phyloP scores from a whole-genome alignment of 352 stramenopile species.

The Phytophthora foliorum region DNA sequence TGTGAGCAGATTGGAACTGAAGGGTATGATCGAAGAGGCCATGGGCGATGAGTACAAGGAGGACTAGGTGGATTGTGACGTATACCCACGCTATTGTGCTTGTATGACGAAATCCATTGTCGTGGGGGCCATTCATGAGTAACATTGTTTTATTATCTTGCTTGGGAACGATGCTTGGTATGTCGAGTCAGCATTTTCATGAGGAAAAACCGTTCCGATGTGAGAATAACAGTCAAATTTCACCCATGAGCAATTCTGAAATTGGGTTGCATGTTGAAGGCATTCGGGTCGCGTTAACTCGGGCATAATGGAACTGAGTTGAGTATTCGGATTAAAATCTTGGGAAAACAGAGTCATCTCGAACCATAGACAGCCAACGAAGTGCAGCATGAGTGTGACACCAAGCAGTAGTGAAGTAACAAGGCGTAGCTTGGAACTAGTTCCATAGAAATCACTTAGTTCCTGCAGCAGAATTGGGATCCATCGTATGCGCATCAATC shows the following conservation, averaged over 20 bases:
- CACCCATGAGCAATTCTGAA: no score
- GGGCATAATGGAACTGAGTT: background rate
- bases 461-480: conserved; percentile 48
- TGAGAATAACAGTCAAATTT: conserved; percentile 71
- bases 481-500: conserved; percentile 61
- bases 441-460: conserved; percentile 57
- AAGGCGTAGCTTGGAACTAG: conserved; percentile 63
- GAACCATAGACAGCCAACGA: conserved; percentile 74
- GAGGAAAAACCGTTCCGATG: conserved; percentile 50
- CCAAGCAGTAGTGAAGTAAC: conserved; percentile 54
- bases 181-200: conserved; percentile 27
- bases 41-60: conserved; percentile 93
- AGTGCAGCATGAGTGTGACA: conserved; percentile 61
- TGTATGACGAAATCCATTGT: background rate
- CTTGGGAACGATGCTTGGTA: conserved; percentile 67
- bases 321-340: background rate
- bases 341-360: conserved; percentile 46
- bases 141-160: no score
- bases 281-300: conserved; percentile 50
- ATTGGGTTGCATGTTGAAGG: conserved; percentile 45
- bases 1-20: conserved; percentile 72
- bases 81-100: background rate
- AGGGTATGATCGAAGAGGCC: conserved; percentile 91
- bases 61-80: conserved; percentile 47
- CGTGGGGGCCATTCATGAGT: no score